Conservation (phyloP, 2,329 filamentous ascomycete species). For the Claviceps fusiformis region DNA sequence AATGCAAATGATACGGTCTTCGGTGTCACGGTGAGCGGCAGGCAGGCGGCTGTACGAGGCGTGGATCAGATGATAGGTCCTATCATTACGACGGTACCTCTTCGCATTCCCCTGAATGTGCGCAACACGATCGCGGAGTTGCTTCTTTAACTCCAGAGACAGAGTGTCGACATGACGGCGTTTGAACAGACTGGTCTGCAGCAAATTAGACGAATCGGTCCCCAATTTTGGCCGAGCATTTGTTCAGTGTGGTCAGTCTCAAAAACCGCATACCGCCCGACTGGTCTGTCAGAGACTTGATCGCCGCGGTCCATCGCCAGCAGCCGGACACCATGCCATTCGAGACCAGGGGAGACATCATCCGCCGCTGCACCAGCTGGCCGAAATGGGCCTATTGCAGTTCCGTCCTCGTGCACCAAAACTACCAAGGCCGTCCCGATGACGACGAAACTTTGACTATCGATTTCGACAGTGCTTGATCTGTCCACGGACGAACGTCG, state of each 20-base stretch:
- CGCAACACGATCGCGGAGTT: constrained; percentile 7
- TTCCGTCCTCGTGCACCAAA: constrained; percentile 2
- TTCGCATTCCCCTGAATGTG: constrained; percentile 7
- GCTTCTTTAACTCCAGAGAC: constrained; percentile 11
- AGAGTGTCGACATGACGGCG: constrained; percentile 11
- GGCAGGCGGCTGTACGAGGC: constrained; percentile 12
- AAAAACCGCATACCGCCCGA: too few species aligned
- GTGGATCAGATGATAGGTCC: constrained; percentile 16
- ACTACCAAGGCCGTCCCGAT: not conserved
- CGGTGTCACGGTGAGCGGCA: constrained; percentile 14
- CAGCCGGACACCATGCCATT: not conserved
- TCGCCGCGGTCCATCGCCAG: not conserved
- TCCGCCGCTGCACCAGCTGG: constrained; percentile 1
- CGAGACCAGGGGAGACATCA: constrained; percentile 1
- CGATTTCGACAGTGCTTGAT: constrained; percentile 1
- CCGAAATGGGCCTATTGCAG: constrained; percentile 1
- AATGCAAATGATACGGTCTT: constrained; percentile 18
- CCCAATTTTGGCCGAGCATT: not conserved
- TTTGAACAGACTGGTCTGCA: constrained; percentile 16
- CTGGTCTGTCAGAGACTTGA: not conserved
- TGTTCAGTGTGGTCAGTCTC: too few species aligned
- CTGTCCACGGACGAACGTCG: constrained; percentile 2
- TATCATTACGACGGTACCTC: constrained; percentile 15
- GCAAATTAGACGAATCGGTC: constrained; percentile 12
- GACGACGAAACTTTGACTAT: not conserved